Percentiles rank a stretch among this genome's conserved stretches.
Conservation (phyloP, 1,284 basidiomycete genomes). For the Ceratobasidium sp. region DNA sequence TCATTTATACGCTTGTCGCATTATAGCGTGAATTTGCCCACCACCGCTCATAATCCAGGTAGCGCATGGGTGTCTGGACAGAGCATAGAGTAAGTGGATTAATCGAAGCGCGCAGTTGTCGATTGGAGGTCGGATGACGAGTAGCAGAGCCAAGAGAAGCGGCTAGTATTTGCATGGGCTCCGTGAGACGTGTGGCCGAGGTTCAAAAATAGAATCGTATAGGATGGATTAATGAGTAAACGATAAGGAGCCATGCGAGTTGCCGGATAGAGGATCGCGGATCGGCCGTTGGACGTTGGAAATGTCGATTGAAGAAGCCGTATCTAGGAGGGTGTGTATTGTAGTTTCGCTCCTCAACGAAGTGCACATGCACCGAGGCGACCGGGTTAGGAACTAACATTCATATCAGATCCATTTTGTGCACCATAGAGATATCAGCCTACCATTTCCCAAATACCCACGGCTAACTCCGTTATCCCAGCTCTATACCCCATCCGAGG, state of each 20-base stretch:
- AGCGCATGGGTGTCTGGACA: slow-evolving; percentile 30
- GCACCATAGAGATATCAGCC: background rate
- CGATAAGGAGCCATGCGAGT: background rate
- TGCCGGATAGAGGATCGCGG: background rate
- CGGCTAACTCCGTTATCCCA: background rate
- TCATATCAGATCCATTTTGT: background rate
- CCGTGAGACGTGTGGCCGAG: slow-evolving; percentile 5
- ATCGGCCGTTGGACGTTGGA: background rate
- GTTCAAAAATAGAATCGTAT: slow-evolving; percentile 25
- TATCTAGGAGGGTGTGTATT: background rate
- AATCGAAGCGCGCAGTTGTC: background rate
- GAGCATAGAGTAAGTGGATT: background rate
- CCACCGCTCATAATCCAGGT: slow-evolving; percentile 3
- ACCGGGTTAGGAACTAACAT: background rate
- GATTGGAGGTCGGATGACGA: slow-evolving; percentile 28
- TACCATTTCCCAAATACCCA: background rate
- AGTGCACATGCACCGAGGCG: background rate
- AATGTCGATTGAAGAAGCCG: background rate
- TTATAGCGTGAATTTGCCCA: background rate
- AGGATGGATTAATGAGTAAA: background rate
- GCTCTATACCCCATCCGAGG: background rate
- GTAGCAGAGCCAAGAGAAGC: slow-evolving; percentile 11
- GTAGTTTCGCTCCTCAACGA: background rate
- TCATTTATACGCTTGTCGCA: background rate
- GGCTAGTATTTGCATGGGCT: slow-evolving; percentile 1